phyloP scores from a whole-genome alignment of 345 rosid species.

The Fremontodendron californicum region DNA sequence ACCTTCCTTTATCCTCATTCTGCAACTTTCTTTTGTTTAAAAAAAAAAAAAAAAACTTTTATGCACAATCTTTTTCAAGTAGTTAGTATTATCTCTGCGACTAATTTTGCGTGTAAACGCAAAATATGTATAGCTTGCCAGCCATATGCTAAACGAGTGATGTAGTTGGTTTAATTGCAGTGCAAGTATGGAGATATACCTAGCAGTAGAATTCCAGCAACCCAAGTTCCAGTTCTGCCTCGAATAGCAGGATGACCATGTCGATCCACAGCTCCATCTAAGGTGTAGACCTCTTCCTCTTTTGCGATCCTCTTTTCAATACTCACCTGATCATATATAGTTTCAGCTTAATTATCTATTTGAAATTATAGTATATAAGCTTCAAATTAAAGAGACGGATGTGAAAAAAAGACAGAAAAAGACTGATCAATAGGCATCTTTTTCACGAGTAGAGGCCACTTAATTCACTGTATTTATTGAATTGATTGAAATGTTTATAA shows the following conservation, averaged over 20 bases:
- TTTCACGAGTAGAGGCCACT: no score
- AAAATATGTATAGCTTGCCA: background rate
- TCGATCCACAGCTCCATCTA: slow-evolving; percentile 80
- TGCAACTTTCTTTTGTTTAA: no score
- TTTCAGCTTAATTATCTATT: background rate
- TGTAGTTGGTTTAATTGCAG: background rate
- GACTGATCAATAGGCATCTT: no score
- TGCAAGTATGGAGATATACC: slow-evolving; percentile 30
- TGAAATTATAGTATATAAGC: no score
- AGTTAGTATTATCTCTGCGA: background rate
- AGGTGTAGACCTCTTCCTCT: slow-evolving; percentile 41
- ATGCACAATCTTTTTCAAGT: background rate
- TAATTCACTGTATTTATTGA: no score
- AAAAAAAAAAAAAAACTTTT: no score
- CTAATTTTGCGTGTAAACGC: background rate
- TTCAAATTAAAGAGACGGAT: slow-evolving; percentile 11
- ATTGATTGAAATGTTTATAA: no score
- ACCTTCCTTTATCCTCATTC: no score
- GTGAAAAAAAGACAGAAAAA: background rate
- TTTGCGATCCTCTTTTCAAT: slow-evolving; percentile 32
- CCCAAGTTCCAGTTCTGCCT: slow-evolving; percentile 73
- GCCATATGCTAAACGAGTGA: background rate
- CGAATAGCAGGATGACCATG: slow-evolving; percentile 67
- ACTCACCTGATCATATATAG: slow-evolving; percentile 15
- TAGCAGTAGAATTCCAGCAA: slow-evolving; percentile 68